Base-by-base conservation (phyloP, 202 grass and related monocot genomes). In the Bolboschoenoplectus hybrid region DNA sequence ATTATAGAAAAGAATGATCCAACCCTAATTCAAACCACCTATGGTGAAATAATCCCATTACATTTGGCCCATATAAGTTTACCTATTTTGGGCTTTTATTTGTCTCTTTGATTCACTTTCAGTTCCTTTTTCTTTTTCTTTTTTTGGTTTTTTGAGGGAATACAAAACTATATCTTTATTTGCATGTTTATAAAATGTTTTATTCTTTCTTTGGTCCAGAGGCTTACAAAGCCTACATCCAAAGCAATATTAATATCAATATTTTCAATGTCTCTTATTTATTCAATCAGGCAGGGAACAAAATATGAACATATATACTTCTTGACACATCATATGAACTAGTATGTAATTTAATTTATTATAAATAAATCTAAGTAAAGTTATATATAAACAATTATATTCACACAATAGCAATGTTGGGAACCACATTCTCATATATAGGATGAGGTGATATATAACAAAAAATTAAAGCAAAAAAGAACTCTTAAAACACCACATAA, bases 401-500 rank as follows among this genome's bases (percentile, higher is more conserved):
- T 14, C 11, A 40, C 50, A 61, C 26, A 26, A 26, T 60, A 19
- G 6, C 57, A 61, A 14, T 20, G 17, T 19, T 20, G 9, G 4
- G 40, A 70, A 45, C 16, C 32, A 76, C 73, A 14, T 76, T 38
- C 11, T 75, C 45, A 52, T 75, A 26, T 26, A 26, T 26, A 52
- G 49, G 6, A 76, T 76, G 11, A 76, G 10, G 3, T 41, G 20
- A 26, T 26, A 26, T 26, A 26, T 26, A 26, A 72, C 10, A 76
- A 53, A 4, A 53, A 74, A 74, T 26, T 49, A 74, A 76, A 76
- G 72, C 11, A 53, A 38, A 67, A 67, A 76, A 20, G 73, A 76
- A 16, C 19, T 76, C 73, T 55, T 61, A 19, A n/a, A 61, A 19
- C 73, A 76, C 34, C n/a, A 76, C 73, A 76, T n/a, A 75, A 52